phyloP scores from a whole-genome alignment of 202 grass and related monocot species.

The Setaria viridis region DNA sequence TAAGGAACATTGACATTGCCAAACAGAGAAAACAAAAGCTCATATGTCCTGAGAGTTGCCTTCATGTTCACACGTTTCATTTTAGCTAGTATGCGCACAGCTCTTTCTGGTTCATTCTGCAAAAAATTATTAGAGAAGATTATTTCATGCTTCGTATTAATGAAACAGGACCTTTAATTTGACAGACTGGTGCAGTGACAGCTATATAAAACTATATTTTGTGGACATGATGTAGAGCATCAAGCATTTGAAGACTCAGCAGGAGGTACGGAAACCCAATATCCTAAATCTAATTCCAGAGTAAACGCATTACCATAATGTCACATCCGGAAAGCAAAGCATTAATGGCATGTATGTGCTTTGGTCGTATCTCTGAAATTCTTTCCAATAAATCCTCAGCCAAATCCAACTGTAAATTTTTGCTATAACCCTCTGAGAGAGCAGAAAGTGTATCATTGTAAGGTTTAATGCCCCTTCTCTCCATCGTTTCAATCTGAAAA shows the following conservation, averaged over 20 bases:
- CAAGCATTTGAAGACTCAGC: constrained; percentile 23
- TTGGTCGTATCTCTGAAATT: constrained; percentile 62
- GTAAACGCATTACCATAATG: constrained; percentile 65
- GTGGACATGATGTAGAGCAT: background rate
- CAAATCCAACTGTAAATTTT: constrained; percentile 70
- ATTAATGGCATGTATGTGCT: constrained; percentile 64
- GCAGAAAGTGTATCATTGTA: constrained; percentile 59
- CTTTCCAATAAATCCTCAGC: constrained; percentile 69
- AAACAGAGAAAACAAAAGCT: constrained; percentile 83
- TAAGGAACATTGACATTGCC: constrained; percentile 77
- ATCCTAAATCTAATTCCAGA: constrained; percentile 34
- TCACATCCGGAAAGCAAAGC: constrained; percentile 72
- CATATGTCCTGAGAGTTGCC: constrained; percentile 69
- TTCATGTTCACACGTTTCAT: constrained; percentile 77
- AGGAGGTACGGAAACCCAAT: constrained; percentile 19
- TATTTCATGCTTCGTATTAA: constrained; percentile 29
- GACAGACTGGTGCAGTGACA: background rate
- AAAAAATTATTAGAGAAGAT: constrained; percentile 39
- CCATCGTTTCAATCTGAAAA: constrained; percentile 77
- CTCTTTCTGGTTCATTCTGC: constrained; percentile 88
- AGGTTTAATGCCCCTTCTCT: constrained; percentile 60
- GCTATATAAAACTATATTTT: background rate
- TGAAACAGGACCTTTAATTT: constrained; percentile 16
- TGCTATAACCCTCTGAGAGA: constrained; percentile 71
- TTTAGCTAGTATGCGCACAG: constrained; percentile 66